Evolutionary conservation across 768 basidiomycete genomes (phyloP).

Genomic region (Calocybe indica): DNA sequence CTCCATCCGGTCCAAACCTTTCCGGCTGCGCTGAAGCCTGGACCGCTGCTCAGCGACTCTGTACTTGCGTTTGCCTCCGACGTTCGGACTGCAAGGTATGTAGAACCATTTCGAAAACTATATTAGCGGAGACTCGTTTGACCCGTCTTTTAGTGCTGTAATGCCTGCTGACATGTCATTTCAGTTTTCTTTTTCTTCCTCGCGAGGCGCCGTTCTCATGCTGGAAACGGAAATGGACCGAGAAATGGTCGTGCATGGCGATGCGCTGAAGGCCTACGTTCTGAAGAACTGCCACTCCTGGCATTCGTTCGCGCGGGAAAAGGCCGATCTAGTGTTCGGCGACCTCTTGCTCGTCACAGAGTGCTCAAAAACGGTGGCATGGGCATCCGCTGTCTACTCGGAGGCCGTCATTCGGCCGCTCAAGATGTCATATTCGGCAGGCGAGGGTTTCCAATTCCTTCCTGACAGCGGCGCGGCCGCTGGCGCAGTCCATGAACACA

Average conservation of each 20-base stretch:
- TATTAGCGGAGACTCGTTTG: neutral
- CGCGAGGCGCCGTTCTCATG: conserved; percentile 9
- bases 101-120: neutral
- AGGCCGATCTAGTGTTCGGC: conserved; percentile 5
- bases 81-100: conserved; percentile 3
- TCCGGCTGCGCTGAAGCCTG: conserved; percentile 6
- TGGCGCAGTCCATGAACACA: conserved; percentile 1
- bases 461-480: neutral
- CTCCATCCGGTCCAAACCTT: conserved; percentile 2
- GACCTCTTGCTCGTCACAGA: conserved; percentile 12
- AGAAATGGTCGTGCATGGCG: conserved; percentile 3
- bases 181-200: conserved; percentile 8
- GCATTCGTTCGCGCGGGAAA: conserved; percentile 7
- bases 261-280: conserved; percentile 5
- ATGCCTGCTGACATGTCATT: conserved; percentile 8
- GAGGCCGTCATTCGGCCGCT: conserved; percentile 6
- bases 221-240: conserved; percentile 8
- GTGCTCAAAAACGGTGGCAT: conserved; percentile 12
- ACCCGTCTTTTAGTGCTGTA: neutral
- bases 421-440: conserved; percentile 8
- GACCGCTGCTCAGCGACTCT: conserved; percentile 8
- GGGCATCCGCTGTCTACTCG: conserved; percentile 13
- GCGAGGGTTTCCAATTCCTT: conserved; percentile 1
- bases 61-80: conserved; percentile 3
- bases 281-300: conserved; percentile 7